These are phyloP conservation scores for Eimeria necatrix DNA, from an alignment of 169 alveolate genomes.

Conservation along the genomic window DNA sequence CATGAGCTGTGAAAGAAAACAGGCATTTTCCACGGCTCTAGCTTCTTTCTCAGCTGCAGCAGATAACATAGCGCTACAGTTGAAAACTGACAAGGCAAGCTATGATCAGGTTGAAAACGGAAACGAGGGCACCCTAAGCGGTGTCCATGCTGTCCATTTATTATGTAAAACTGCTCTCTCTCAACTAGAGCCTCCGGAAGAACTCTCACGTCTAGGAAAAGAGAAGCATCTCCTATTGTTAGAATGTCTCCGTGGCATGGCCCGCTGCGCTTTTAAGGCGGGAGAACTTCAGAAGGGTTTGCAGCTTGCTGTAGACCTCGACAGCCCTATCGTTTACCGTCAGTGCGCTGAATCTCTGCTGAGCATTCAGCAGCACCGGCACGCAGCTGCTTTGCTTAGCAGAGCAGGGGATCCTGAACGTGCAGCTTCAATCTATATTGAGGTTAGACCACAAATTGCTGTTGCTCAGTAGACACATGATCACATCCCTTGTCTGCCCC, in stretches of 20 bases:
- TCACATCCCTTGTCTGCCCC: neutral
- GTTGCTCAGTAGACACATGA: neutral
- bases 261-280: conserved; percentile 25
- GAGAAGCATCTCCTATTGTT: conserved; percentile 2
- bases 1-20: conserved; percentile 4
- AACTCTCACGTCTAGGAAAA: neutral
- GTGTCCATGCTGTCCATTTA: neutral
- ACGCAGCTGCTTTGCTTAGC: conserved; percentile 8
- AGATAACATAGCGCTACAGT: conserved; percentile 2
- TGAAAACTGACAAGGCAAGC: neutral
- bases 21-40: neutral
- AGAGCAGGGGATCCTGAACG: conserved; percentile 8
- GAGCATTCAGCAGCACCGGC: conserved; percentile 30
- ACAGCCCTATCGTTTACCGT: neutral
- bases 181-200: neutral
- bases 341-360: neutral
- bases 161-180: neutral
- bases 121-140: neutral
- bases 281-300: conserved; percentile 44
- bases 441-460: neutral
- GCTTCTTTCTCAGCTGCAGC: conserved; percentile 30
- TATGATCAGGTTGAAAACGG: neutral
- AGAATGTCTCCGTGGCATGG: conserved; percentile 17
- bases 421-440: neutral
- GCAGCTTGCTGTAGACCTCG: conserved; percentile 31